Evolutionary conservation across 2,329 filamentous ascomycete genomes (phyloP), one percentile per base, ranked within the genome.

Genomic region (Ophiobolus disseminans): DNA sequence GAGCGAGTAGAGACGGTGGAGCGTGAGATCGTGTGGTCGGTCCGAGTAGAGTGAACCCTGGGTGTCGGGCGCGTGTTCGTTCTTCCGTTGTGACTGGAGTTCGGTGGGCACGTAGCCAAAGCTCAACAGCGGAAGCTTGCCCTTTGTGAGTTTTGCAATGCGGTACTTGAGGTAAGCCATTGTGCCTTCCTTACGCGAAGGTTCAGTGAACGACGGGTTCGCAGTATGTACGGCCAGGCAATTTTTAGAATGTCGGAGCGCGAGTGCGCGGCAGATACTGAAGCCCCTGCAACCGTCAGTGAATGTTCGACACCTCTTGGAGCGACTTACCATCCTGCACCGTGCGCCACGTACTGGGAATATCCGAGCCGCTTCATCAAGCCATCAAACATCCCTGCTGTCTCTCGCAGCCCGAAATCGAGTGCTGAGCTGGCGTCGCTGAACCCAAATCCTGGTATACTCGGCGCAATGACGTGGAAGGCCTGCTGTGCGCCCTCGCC

Each of bases 391-490:
- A 86, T 69, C 2, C 77, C 75, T 0, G 83, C 85, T 0, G 83
- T 83, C 10, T 78, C 74, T 5, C 75, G 65, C 45, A 84, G 69
- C n/a, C 79, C 77, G 61, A 80, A 75, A 6, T 71, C 72, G 38
- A 79, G 78, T 45, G 76, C 76, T 1, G 77, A 74, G 30, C 86
- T 76, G 2, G 84, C 76, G 66, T 88, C 85, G 66, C 85, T 87
- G 62, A 89, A 89, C 13, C 85, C 86, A 36, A 87, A 75, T 0
- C 86, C 86, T 0, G 86, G 86, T 16, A 89, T 77, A 34, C 83
- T 84, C 1, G 86, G 86, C 16, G 83, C 82, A 16, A 89, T 79
- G n/a, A 89, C 65, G 60, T 89, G 83, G 60, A 89, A 89, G 0
- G 84, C 77, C 50, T 65, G 59, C 7, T 56, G 57, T 11, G 50